Evolutionary conservation across 108 stramenopile genomes (phyloP).

Genomic region (Schizochytrium sp.): DNA sequence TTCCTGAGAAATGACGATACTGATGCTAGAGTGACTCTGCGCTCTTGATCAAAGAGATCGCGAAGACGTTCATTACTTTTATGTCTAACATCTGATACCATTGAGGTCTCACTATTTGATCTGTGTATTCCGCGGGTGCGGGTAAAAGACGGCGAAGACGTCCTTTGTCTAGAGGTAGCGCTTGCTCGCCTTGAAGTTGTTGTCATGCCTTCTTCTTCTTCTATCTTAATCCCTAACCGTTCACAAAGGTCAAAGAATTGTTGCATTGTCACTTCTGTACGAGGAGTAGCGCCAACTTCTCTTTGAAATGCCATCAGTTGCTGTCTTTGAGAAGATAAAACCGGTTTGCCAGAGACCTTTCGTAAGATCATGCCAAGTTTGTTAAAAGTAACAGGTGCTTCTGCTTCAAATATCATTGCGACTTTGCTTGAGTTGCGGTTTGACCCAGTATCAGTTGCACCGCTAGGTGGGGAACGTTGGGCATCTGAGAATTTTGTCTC

Average conservation of each 20-base stretch:
- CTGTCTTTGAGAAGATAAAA: background rate
- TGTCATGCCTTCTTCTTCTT: background rate
- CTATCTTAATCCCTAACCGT: background rate
- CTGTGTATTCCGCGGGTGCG: background rate
- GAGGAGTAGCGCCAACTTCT: background rate
- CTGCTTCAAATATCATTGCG: background rate
- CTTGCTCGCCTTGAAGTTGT: background rate
- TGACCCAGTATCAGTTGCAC: too few species aligned
- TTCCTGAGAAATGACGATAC: conserved; percentile 8
- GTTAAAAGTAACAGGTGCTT: conserved; percentile 17
- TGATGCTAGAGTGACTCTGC: background rate
- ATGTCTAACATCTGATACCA: background rate
- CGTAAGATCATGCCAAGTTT: background rate
- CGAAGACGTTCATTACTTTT: background rate
- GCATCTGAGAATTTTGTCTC: too few species aligned
- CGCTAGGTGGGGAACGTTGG: too few species aligned
- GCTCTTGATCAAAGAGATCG: conserved; percentile 12
- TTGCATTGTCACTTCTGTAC: background rate
- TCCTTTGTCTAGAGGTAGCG: background rate
- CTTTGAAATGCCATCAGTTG: background rate
- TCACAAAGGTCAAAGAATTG: background rate
- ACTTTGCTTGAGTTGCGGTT: background rate
- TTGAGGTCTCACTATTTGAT: background rate
- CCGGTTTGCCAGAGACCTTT: conserved; percentile 3
- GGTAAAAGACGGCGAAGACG: background rate